phyloP scores from a whole-genome alignment of 495 filamentous ascomycete genomes.

The Mytilinidion resinicola region DNA sequence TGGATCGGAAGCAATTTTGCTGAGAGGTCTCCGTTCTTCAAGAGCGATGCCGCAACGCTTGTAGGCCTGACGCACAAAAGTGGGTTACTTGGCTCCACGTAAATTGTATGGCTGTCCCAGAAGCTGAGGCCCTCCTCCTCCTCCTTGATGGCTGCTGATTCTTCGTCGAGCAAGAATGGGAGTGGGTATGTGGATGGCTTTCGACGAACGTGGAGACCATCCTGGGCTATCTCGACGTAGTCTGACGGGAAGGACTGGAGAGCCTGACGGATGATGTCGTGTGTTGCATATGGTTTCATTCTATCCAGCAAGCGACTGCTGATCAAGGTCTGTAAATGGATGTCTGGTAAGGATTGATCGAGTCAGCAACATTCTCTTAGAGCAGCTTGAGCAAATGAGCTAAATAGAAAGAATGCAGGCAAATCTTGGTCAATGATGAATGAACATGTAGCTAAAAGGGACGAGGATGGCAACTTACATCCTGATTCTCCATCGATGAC shows the following conservation, averaged over 20 bases:
- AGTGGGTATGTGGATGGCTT: conserved; percentile 11
- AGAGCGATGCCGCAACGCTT: conserved; percentile 15
- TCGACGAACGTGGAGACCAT: conserved; percentile 33
- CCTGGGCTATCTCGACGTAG: conserved; percentile 19
- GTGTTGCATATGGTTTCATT: conserved; percentile 32
- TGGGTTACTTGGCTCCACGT: conserved; percentile 22
- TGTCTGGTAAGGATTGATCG: conserved; percentile 23
- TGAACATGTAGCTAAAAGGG: background rate
- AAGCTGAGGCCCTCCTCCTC: conserved; percentile 15
- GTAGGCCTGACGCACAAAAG: conserved; percentile 14
- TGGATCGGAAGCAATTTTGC: conserved; percentile 24
- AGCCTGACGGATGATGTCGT: conserved; percentile 30
- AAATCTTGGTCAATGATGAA: background rate
- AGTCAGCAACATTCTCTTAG: background rate
- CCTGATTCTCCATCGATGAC: conserved; percentile 31
- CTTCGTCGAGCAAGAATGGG: conserved; percentile 16
- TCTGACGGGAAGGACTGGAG: background rate
- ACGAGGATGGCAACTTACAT: conserved; percentile 24
- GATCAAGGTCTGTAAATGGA: conserved; percentile 38
- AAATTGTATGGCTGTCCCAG: conserved; percentile 25
- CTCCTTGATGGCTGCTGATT: background rate
- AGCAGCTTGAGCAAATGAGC: background rate
- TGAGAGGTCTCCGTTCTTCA: conserved; percentile 10
- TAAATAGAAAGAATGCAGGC: too few relatives aligned
- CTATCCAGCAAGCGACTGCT: conserved; percentile 29